Base-by-base conservation (phyloP, 192 early-diverging fungal genomes). In the Glomus cerebriforme region DNA sequence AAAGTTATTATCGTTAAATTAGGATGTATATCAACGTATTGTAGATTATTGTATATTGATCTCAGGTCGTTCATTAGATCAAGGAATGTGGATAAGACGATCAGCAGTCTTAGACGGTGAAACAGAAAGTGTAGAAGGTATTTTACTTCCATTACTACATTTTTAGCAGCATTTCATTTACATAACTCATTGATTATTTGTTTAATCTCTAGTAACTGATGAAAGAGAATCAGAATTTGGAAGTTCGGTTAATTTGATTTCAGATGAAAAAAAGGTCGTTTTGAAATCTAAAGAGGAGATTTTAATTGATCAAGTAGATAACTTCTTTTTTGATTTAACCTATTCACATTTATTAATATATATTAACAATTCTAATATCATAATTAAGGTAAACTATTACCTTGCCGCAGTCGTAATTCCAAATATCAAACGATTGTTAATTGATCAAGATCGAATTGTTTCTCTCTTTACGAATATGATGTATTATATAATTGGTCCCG, bases 401-500 rank as follows among this genome's bases (percentile, higher is more conserved):
- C 60, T 92, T 64, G 79, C 89, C 47, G 73, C 32, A 24, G 19
- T 80, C 8, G 89, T 95, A 2, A 86, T 97, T 15, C 92, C 95
- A 8, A 88, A 89, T 69, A 65, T 97, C 34, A 81, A 92, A 27
- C 83, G 84, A n/a, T 81, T 93, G 63, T 77, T 96, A 37, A 87
- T 85, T 8, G 95, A 97, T 78, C 91, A 92, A 66, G 94, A 96
- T 79, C 85, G 89, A 2, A 87, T 92, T 60, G 84, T 91, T 37
- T 82, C 83, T 4, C 74, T 92, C 0, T 69, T 93, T 5, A 87
- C 86, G 17, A 95, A 94, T 78, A 37, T 96, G n/a, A 89, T 95
- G 81, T 95, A 97, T 78, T 95, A 96, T 84, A 87, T 93, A 31
- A 87, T 96, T 31, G 88, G 83, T 0, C 94, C 95, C 29, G 82